A percentile compares a stretch with the other conserved stretches of the same genome.
Conservation (phyloP, 2,329 filamentous ascomycete genomes). For the Penicillium vulpinum region DNA sequence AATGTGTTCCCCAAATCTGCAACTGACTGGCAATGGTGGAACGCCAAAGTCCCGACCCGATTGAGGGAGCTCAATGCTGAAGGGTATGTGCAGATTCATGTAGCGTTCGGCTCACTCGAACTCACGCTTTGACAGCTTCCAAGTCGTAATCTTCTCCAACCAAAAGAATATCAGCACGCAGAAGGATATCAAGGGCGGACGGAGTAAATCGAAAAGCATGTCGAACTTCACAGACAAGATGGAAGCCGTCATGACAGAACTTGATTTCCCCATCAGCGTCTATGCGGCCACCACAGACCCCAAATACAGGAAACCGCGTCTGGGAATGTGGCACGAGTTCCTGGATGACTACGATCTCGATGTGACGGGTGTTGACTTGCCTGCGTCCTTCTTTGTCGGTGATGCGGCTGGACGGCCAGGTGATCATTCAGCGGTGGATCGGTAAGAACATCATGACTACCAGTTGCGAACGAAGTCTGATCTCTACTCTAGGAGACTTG, state of each 20-base stretch:
- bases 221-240: constrained; percentile 82
- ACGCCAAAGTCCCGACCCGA: constrained; percentile 65
- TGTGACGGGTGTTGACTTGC: constrained; percentile 63
- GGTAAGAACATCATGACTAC: constrained; percentile 39
- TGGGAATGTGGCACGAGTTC: constrained; percentile 81
- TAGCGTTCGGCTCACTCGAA: not conserved
- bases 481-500: constrained; percentile 65
- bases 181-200: constrained; percentile 68
- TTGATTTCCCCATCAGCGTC: constrained; percentile 71
- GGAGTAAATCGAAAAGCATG: constrained; percentile 66
- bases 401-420: constrained; percentile 68
- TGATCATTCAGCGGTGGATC: constrained; percentile 62
- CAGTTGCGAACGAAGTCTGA: constrained; percentile 20
- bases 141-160: constrained; percentile 80
- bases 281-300: constrained; percentile 87
- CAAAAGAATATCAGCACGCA: constrained; percentile 80
- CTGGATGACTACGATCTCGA: constrained; percentile 62
- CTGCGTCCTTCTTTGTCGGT: constrained; percentile 79
- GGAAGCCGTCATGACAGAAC: constrained; percentile 63
- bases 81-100: constrained; percentile 51
- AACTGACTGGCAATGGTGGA: constrained; percentile 94
- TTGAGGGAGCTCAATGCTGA: constrained; percentile 69
- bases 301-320: constrained; percentile 79
- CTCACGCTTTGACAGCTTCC: constrained; percentile 56
- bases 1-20: constrained; percentile 72